Percentiles rank a stretch among this genome's conserved stretches.
phyloP scores from a whole-genome alignment of 345 rosid genomes.

The Lumnitzera racemosa region DNA sequence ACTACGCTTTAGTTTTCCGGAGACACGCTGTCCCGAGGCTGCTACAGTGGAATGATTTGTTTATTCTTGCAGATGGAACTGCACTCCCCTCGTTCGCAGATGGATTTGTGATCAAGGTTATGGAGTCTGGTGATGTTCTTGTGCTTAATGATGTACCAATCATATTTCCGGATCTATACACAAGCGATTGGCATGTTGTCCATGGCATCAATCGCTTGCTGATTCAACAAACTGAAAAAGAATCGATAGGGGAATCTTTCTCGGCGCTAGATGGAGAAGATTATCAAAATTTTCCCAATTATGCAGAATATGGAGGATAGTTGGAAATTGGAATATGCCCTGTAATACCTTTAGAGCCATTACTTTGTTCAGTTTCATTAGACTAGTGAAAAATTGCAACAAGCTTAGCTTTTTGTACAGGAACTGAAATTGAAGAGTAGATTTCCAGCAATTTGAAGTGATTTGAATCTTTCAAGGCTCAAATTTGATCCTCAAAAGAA shows the following conservation, averaged over 20 bases:
- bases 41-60: conserved; percentile 23
- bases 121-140: conserved; percentile 29
- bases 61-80: conserved; percentile 16
- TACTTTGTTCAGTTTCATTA: too few relatives aligned
- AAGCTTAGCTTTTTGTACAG: too few relatives aligned
- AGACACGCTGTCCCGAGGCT: conserved; percentile 27
- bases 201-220: conserved; percentile 40
- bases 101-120: conserved; percentile 27
- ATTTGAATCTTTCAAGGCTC: too few relatives aligned
- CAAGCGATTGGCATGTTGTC: conserved; percentile 23
- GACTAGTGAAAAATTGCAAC: too few relatives aligned
- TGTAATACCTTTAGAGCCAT: too few relatives aligned
- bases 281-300: conserved; percentile 1
- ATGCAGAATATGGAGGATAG: too few relatives aligned
- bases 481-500: too few relatives aligned
- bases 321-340: too few relatives aligned
- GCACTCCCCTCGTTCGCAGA: conserved; percentile 16
- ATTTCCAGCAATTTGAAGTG: too few relatives aligned
- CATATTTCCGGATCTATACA: conserved; percentile 27
- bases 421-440: too few relatives aligned
- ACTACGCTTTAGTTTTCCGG: conserved; percentile 21
- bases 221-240: conserved; percentile 4
- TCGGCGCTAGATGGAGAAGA: conserved; percentile 17
- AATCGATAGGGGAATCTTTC: conserved; percentile 7
- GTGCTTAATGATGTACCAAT: conserved; percentile 37